A percentile compares a stretch with the other conserved stretches of the same genome.
These are phyloP conservation scores for Breviolum minutum DNA, from an alignment of 73 alveolate species.

Conservation along the genomic window DNA sequence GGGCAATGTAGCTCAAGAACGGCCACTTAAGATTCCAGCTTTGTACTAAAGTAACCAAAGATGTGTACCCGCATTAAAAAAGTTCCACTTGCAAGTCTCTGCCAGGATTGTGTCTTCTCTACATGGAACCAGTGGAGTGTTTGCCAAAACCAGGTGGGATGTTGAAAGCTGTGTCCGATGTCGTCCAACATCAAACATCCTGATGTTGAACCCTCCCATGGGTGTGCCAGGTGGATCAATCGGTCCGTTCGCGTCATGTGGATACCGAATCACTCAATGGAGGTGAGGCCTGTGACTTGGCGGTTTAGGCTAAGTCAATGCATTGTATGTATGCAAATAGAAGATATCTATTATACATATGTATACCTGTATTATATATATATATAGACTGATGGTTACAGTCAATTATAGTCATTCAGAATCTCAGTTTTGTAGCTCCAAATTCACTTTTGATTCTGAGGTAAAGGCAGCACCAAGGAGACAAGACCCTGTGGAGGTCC, in stretches of 20 bases:
- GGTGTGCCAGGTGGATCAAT: conserved; percentile 34
- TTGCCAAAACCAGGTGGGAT: conserved; percentile 48
- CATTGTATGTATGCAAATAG: not conserved
- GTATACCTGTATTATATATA: no score
- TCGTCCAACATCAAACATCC: not conserved
- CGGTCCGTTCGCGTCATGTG: conserved; percentile 71
- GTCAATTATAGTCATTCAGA: no score
- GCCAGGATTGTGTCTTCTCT: conserved; percentile 74
- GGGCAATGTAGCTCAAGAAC: no score
- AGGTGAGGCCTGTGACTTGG: conserved; percentile 48
- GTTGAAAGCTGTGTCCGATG: not conserved
- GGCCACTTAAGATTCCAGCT: no score
- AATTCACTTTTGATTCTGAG: not conserved
- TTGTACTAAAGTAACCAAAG: no score
- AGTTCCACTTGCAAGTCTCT: not conserved
- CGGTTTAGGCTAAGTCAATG: not conserved
- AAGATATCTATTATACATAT: no score
- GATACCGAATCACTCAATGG: conserved; percentile 7
- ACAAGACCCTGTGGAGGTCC: conserved; percentile 84
- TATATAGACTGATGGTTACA: no score
- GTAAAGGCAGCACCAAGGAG: conserved; percentile 74
- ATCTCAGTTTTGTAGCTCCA: no score
- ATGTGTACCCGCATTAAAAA: no score
- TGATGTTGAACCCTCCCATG: not conserved
- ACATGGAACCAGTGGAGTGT: conserved; percentile 79